Evolutionary conservation across 2,329 filamentous ascomycete species (phyloP), one percentile per base, ranked within the genome.

Genomic region (Colletotrichum sp.): DNA sequence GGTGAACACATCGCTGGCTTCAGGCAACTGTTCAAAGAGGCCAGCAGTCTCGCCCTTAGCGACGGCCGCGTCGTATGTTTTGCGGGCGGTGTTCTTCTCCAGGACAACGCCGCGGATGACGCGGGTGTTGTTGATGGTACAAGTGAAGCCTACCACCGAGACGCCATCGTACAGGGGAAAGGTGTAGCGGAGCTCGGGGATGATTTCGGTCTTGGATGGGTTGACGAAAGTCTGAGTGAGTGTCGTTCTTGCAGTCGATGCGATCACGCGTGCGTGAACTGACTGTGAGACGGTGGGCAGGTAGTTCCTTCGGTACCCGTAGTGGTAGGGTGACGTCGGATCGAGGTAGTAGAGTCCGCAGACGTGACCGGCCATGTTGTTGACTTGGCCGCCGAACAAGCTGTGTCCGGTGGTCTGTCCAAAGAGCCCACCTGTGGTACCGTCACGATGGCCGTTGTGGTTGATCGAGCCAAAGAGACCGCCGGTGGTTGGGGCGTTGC

Each of bases 121-220:
- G 24, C 91, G 90, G 36, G 88, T 84, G 39, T 89, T 92, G 55
- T 75, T 68, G 63, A 95, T 87, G 16, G 86, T 90, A 83, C 93
- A 95, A 6, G 87, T 89, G 78, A 95, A 96, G 5, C 86, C 88
- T 9, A 93, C 92, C 1, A 96, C 91, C 8, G 91, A 93, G 18
- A 94, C 92, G 12, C 94, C 93, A 80, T 95, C 93, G 78, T 93
- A 94, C 0, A 96, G 87, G 0, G 94, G 94, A 77, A 96, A 95
- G 0, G 89, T 89, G 81, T 96, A 96, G 16, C 87, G 86, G 18
- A 92, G 88, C 80, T 95, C 84, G 12, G 83, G 78, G 16, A 85
- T 78, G 2, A 77, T 7, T 0, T 60, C 36, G 0, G 77, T 57
- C 18, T 76, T 64, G 3, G 87, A 87, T 0, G 91, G 88, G 77